A percentile compares a stretch with the other conserved stretches of the same genome.
These are phyloP conservation scores for Colletotrichum kahawae DNA, from an alignment of 2,329 filamentous ascomycete species.

Conservation along the genomic window DNA sequence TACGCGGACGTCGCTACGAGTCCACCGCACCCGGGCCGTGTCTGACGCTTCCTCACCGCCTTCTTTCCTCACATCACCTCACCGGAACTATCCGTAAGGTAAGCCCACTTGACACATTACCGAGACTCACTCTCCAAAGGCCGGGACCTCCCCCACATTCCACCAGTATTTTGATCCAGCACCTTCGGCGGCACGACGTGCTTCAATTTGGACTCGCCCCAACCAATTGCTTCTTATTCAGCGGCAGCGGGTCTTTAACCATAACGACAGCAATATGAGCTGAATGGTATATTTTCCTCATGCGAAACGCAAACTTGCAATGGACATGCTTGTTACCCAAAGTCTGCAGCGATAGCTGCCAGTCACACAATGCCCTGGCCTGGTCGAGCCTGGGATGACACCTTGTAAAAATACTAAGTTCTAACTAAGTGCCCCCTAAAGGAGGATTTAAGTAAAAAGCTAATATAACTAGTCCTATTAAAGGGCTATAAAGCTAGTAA, in stretches of 20 bases:
- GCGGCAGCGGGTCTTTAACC: not conserved
- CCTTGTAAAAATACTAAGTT: no score
- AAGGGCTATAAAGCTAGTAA: no score
- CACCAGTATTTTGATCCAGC: not conserved
- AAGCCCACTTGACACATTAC: not conserved
- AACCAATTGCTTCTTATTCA: not conserved
- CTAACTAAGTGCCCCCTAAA: no score
- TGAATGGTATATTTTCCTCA: not conserved
- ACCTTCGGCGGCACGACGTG: not conserved
- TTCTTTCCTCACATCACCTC: not conserved
- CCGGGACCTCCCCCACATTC: not conserved
- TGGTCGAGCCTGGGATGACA: not conserved
- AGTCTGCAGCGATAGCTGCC: not conserved
- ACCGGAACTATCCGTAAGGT: not conserved
- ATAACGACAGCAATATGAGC: not conserved
- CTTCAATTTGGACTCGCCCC: not conserved
- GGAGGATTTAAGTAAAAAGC: no score
- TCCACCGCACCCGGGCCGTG: not conserved
- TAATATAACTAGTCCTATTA: no score
- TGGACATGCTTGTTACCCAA: not conserved
- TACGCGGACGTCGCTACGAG: not conserved
- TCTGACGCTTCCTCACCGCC: not conserved
- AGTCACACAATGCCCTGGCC: not conserved
- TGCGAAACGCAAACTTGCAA: not conserved
- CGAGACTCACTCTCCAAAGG: not conserved